Conservation (phyloP, 169 alveolate species). For the Neospora caninum region DNA sequence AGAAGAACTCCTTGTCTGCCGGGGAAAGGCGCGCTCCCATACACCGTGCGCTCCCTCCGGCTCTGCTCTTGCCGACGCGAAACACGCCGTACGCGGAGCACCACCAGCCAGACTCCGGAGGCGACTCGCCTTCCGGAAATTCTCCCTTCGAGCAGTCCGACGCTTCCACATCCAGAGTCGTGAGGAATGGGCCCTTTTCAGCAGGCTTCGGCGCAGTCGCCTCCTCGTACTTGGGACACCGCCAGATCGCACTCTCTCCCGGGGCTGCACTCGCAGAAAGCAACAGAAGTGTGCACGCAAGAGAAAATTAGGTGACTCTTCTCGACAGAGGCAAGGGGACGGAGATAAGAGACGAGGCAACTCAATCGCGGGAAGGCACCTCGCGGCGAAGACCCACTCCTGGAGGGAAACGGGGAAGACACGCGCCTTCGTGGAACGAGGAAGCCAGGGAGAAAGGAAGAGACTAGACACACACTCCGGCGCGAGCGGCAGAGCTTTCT, state of each 20-base stretch:
- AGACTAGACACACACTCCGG: no score
- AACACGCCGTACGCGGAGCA: background rate
- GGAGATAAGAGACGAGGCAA: no score
- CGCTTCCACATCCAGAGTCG: background rate
- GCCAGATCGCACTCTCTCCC: slow-evolving; percentile 16
- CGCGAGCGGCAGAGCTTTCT: no score
- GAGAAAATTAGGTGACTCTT: no score
- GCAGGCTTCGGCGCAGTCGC: background rate
- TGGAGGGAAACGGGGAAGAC: no score
- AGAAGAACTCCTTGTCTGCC: background rate
- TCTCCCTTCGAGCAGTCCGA: background rate
- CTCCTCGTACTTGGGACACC: background rate
- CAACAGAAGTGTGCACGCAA: no score
- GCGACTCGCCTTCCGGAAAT: background rate
- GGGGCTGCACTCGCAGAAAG: background rate
- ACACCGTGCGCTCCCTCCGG: background rate
- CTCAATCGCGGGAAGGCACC: no score
- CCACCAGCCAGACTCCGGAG: background rate
- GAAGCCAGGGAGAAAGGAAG: no score
- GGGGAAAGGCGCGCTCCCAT: background rate
- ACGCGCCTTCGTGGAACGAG: no score
- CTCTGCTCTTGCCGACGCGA: background rate
- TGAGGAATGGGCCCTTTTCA: background rate
- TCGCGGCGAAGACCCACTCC: no score
- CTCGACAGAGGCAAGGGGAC: no score